Conservation (phyloP, 345 rosid genomes). For the Psidium friedrichsthalianum region DNA sequence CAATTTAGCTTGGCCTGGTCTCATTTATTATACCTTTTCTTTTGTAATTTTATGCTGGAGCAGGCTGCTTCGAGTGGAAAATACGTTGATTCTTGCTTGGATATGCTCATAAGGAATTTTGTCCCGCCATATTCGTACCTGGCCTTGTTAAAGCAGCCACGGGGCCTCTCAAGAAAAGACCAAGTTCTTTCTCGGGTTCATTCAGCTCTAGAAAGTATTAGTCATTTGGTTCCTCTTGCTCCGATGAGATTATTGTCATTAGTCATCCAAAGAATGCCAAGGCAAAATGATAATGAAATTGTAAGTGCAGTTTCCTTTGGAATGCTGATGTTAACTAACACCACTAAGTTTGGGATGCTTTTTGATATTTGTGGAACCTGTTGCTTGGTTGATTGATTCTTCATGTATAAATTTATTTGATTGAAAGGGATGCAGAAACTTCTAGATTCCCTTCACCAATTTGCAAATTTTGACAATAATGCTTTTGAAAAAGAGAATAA, state of each 20-base stretch:
- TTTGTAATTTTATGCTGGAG: neutral
- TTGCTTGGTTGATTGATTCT: neutral
- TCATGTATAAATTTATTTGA: neutral
- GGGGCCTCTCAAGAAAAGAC: constrained; percentile 31
- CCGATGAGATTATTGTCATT: constrained; percentile 43
- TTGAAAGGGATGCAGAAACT: neutral
- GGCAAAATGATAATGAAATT: constrained; percentile 19
- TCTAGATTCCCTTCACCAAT: neutral
- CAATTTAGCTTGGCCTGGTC: neutral
- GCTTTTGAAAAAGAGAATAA: neutral
- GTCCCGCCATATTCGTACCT: constrained; percentile 38
- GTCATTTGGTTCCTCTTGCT: constrained; percentile 63
- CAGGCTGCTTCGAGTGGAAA: constrained; percentile 76
- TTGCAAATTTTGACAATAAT: neutral
- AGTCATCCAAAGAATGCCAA: constrained; percentile 51
- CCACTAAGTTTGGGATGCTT: neutral
- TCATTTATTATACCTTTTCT: neutral
- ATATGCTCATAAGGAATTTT: constrained; percentile 62
- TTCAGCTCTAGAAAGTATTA: constrained; percentile 43
- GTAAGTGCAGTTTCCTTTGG: neutral
- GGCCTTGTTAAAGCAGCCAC: constrained; percentile 26
- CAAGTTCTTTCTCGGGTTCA: constrained; percentile 72
- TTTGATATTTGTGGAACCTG: neutral
- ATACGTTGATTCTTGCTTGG: constrained; percentile 48
- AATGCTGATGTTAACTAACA: neutral